Percentiles rank a stretch among this genome's conserved stretches.
Evolutionary conservation across 768 basidiomycete genomes (phyloP).

Genomic region (Candolleomyces eurysporus): DNA sequence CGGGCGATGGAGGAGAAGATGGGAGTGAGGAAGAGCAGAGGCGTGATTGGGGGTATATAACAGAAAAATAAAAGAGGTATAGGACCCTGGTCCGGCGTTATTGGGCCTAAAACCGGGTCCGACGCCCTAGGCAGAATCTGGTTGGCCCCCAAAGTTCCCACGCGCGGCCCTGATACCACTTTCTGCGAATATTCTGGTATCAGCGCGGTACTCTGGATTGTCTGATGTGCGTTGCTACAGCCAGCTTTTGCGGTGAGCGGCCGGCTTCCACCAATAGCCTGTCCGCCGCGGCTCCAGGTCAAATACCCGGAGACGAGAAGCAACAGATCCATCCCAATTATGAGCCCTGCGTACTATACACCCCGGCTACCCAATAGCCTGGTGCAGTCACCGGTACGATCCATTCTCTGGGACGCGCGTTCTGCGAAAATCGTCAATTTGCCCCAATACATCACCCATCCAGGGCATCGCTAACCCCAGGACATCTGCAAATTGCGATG

Average conservation of each 20-base stretch:
- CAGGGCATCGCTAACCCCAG: too few relatives aligned
- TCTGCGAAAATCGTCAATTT: too few relatives aligned
- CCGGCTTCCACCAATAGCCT: too few relatives aligned
- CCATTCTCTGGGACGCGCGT: too few relatives aligned
- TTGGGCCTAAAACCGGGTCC: conserved; percentile 20
- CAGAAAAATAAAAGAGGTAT: conserved; percentile 14
- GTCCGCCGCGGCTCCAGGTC: too few relatives aligned
- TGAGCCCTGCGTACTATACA: too few relatives aligned
- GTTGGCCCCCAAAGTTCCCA: conserved; percentile 32
- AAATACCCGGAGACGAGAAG: too few relatives aligned
- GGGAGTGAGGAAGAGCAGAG: conserved; percentile 13
- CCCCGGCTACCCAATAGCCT: too few relatives aligned
- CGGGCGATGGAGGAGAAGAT: conserved; percentile 20
- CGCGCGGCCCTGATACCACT: conserved; percentile 9
- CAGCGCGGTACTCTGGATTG: not conserved
- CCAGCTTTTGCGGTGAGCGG: not conserved
- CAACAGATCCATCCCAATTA: too few relatives aligned
- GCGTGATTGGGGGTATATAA: conserved; percentile 15
- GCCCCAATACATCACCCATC: too few relatives aligned
- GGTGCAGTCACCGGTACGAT: too few relatives aligned
- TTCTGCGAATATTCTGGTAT: not conserved
- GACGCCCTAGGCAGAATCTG: conserved; percentile 8
- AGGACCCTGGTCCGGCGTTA: conserved; percentile 12
- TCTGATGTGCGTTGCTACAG: not conserved
- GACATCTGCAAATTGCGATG: too few relatives aligned